Percentiles rank a stretch among this genome's conserved stretches.
Conservation (phyloP, 805 yeast genomes). For the Komagataella phaffii region DNA sequence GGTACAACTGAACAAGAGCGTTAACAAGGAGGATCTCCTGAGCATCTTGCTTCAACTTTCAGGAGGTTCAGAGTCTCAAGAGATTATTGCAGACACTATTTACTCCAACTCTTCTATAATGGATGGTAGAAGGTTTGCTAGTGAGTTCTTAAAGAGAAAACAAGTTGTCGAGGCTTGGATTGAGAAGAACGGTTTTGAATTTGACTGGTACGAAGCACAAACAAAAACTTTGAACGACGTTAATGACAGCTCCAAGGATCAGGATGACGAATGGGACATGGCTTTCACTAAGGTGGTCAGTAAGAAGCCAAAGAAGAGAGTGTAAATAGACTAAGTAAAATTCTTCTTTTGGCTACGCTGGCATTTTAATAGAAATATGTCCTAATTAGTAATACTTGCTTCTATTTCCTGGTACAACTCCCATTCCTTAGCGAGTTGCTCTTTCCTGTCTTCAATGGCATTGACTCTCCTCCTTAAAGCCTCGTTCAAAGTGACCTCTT, state of each 20-base stretch:
- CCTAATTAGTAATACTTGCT: not conserved
- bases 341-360: not conserved
- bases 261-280: conserved; percentile 40
- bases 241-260: conserved; percentile 10
- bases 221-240: conserved; percentile 4
- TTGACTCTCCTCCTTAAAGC: conserved; percentile 69
- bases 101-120: conserved; percentile 78
- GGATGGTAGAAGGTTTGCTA: conserved; percentile 93
- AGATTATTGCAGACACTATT: conserved; percentile 84
- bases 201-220: conserved; percentile 63
- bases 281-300: conserved; percentile 41
- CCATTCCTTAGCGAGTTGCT: conserved; percentile 18
- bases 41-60: conserved; percentile 61
- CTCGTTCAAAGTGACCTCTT: conserved; percentile 85
- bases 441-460: conserved; percentile 30
- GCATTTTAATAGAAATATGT: not conserved
- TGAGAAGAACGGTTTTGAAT: conserved; percentile 24
- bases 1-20: conserved; percentile 57
- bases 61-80: conserved; percentile 56
- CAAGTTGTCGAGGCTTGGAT: conserved; percentile 50
- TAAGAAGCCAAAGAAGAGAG: conserved; percentile 37
- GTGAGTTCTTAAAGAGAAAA: conserved; percentile 74
- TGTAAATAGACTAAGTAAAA: not conserved
- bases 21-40: conserved; percentile 66
- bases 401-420: conserved; percentile 7